Evolutionary conservation across 2,329 filamentous ascomycete species (phyloP).

Genomic region (Diaporthe caulivora): DNA sequence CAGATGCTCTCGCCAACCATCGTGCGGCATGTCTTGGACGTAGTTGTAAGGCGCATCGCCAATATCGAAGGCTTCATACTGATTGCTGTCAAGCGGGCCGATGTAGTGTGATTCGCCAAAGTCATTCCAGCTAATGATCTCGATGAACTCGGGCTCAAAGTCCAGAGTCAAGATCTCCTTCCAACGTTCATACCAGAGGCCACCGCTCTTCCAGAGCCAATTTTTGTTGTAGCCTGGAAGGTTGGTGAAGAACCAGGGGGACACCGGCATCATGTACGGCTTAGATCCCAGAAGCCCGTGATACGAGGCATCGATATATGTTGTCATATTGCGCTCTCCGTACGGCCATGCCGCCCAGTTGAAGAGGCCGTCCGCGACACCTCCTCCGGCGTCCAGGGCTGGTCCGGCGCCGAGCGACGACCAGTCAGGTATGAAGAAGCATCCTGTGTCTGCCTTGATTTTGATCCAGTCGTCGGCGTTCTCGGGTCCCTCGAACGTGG

Average conservation of each 20-base stretch:
- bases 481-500: slow-evolving; percentile 62
- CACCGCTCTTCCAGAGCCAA: slow-evolving; percentile 71
- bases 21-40: slow-evolving; percentile 40
- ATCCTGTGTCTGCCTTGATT: slow-evolving; percentile 51
- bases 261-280: slow-evolving; percentile 65
- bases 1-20: background rate
- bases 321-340: slow-evolving; percentile 47
- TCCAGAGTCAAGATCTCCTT: slow-evolving; percentile 65
- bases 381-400: slow-evolving; percentile 38
- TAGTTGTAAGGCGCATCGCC: slow-evolving; percentile 60
- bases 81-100: slow-evolving; percentile 56
- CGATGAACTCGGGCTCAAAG: slow-evolving; percentile 59
- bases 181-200: slow-evolving; percentile 72
- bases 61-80: slow-evolving; percentile 49
- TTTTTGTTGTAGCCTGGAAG: slow-evolving; percentile 68
- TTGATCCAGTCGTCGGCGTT: slow-evolving; percentile 57
- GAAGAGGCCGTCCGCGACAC: slow-evolving; percentile 51
- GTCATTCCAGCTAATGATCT: slow-evolving; percentile 61
- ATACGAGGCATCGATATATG: slow-evolving; percentile 50
- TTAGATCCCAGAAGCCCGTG: slow-evolving; percentile 49
- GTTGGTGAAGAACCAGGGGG: slow-evolving; percentile 72
- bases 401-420: slow-evolving; percentile 51
- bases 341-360: slow-evolving; percentile 54
- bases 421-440: slow-evolving; percentile 63
- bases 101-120: slow-evolving; percentile 68